Conservation (phyloP, 345 rosid genomes). For the Melastoma malabathricum region DNA sequence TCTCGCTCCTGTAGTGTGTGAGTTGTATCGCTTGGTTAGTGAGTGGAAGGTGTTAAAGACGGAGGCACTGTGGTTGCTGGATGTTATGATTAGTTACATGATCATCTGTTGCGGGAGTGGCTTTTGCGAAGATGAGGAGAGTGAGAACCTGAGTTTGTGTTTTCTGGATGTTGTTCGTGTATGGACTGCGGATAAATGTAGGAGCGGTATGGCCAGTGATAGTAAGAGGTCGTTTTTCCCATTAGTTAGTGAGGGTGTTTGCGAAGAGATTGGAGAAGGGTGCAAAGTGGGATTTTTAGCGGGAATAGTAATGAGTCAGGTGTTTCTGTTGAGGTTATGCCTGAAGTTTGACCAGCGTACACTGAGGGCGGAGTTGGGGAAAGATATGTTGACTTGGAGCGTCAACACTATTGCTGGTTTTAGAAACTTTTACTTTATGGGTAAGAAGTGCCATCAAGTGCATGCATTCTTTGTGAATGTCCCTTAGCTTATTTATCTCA, state of each 20-base stretch:
- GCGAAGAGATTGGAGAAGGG: constrained; percentile 20
- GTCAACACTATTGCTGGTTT: constrained; percentile 34
- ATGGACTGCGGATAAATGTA: constrained; percentile 42
- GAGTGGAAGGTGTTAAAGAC: constrained; percentile 8
- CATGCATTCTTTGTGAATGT: too few relatives aligned
- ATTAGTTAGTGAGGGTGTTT: constrained; percentile 22
- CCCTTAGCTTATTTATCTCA: too few relatives aligned
- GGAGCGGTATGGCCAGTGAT: constrained; percentile 8
- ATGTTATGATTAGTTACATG: constrained; percentile 35
- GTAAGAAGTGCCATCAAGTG: constrained; percentile 20
- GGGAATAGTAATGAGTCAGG: constrained; percentile 60
- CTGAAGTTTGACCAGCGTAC: constrained; percentile 29
- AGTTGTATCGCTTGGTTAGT: constrained; percentile 20
- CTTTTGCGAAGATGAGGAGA: constrained; percentile 16
- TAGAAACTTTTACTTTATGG: constrained; percentile 36
- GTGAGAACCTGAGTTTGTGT: constrained; percentile 22
- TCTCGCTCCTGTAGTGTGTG: constrained; percentile 49
- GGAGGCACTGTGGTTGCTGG: constrained; percentile 42
- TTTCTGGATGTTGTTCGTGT: constrained; percentile 35
- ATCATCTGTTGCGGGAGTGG: constrained; percentile 19
- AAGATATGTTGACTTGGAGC: constrained; percentile 26
- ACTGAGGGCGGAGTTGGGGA: constrained; percentile 23
- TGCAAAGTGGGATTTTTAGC: constrained; percentile 38
- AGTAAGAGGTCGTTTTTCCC: constrained; percentile 35
- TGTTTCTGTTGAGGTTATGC: constrained; percentile 38